Base-by-base conservation (phyloP, 1,139 yeast genomes). In the Geotrichum carabidarum region DNA sequence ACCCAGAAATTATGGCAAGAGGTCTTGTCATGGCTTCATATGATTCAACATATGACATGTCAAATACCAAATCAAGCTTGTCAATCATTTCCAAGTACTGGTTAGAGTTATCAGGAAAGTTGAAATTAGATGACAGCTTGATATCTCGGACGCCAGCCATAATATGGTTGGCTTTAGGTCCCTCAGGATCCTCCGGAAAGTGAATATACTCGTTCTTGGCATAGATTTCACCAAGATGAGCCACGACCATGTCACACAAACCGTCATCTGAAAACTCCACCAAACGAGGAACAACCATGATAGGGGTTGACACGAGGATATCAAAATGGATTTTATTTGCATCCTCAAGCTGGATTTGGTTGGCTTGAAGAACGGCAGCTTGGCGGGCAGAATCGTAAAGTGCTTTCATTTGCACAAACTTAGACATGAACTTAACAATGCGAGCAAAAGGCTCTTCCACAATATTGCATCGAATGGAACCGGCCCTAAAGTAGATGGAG, bases 381-480 rank as follows among this genome's bases (percentile, higher is more conserved):
- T 86, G 89, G 58, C 99, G 78, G 0, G 98, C 95, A 15, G 80
- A 75, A 64, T 93, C 99, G 68, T 86, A 93, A 14, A 91, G 76
- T 1, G 82, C 82, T 68, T 93, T 93, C 96, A 93, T 89, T 62
- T 80, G 80, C 58, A 83, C 85, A 65, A 94, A 87, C 63, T 86
- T 86, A 60, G 81, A 81, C 63, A 89, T 72, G 64, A 83, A 91
- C 35, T 79, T 76, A 44, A 86, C 67, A 9, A 93, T 79, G 60
- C 84, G 79, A 44, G 83, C 77, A 61, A 89, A 77, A 0, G 98
- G 86, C 59, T 83, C 86, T 64, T 91, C 96, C 22, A 89, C 82
- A 65, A 90, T 87, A 66, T 84, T 86, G 6, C 91, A 70, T 50
- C 79, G 79, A 61, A 89, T 73, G 0, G 96, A 82, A 0, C 95